These are phyloP conservation scores for Ceratobasidium sp. DNA, from an alignment of 1,284 basidiomycete species.

Conservation along the genomic window DNA sequence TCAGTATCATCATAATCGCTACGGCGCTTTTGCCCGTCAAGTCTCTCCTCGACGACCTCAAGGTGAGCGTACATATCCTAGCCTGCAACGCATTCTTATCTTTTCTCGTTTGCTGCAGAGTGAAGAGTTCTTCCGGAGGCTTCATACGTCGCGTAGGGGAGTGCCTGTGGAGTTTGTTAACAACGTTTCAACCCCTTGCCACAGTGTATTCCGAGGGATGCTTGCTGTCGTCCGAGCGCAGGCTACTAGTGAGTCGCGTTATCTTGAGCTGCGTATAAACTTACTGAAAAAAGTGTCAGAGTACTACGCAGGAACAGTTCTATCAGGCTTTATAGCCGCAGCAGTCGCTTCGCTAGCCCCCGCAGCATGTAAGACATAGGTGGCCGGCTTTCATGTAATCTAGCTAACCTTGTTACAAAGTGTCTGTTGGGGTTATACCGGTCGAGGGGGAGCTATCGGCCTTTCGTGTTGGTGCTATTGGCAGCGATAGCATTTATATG, in stretches of 20 bases:
- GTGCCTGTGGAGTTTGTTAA: slow-evolving; percentile 27
- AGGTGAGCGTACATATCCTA: slow-evolving; percentile 44
- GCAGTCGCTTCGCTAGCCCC: slow-evolving; percentile 26
- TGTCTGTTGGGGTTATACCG: slow-evolving; percentile 26
- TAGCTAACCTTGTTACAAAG: not conserved
- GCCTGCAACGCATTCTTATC: not conserved
- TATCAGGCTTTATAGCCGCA: slow-evolving; percentile 9
- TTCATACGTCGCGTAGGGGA: not conserved
- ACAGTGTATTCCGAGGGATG: not conserved
- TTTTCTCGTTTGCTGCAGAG: not conserved
- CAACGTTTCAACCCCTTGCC: slow-evolving; percentile 34
- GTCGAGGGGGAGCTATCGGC: slow-evolving; percentile 25
- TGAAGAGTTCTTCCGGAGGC: slow-evolving; percentile 33
- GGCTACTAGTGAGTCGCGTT: slow-evolving; percentile 17
- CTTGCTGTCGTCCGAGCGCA: not conserved
- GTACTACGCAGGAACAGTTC: slow-evolving; percentile 31
- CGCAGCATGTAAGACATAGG: slow-evolving; percentile 26
- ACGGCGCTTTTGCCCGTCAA: slow-evolving; percentile 32
- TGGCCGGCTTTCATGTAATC: not conserved
- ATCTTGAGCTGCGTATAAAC: not conserved
- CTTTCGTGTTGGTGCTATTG: slow-evolving; percentile 30
- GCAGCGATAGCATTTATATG: not conserved
- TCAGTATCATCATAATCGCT: slow-evolving; percentile 34
- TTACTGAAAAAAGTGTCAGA: not conserved
- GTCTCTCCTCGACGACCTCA: slow-evolving; percentile 54